These are phyloP conservation scores for Curvularia eragrostidis DNA, from an alignment of 2,329 filamentous ascomycete species.

Conservation along the genomic window DNA sequence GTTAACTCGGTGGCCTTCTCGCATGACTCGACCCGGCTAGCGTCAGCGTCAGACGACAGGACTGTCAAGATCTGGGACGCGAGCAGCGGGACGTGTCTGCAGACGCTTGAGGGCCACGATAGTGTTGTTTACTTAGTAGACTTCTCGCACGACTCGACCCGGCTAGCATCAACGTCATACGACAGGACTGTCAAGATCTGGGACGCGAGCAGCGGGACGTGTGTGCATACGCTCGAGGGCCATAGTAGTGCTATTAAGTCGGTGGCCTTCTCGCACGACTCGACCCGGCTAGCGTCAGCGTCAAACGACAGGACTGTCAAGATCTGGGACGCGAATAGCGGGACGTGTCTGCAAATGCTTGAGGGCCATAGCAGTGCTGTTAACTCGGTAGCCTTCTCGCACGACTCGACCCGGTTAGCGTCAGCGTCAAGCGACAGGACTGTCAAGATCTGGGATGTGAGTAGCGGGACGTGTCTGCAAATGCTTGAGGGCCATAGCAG, in stretches of 20 bases:
- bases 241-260: not conserved
- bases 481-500: not conserved
- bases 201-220: not conserved
- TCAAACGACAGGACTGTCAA: slow-evolving; percentile 10
- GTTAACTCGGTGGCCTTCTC: not conserved
- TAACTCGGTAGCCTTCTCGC: not conserved
- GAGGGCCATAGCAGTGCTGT: not conserved
- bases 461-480: not conserved
- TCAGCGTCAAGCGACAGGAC: no score
- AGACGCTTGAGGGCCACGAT: not conserved
- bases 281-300: not conserved
- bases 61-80: not conserved
- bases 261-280: not conserved
- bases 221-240: slow-evolving; percentile 14
- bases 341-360: not conserved
- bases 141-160: not conserved
- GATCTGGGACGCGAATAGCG: slow-evolving; percentile 7
- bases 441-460: not conserved
- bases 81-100: not conserved
- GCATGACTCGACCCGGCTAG: not conserved
- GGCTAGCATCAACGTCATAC: not conserved
- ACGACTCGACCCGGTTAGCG: not conserved
- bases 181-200: not conserved
- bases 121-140: not conserved
- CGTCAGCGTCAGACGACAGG: not conserved